Percentiles rank a stretch among this genome's conserved stretches.
Evolutionary conservation across 163 green algal genomes (phyloP).

Genomic region (Picocystis sp.): DNA sequence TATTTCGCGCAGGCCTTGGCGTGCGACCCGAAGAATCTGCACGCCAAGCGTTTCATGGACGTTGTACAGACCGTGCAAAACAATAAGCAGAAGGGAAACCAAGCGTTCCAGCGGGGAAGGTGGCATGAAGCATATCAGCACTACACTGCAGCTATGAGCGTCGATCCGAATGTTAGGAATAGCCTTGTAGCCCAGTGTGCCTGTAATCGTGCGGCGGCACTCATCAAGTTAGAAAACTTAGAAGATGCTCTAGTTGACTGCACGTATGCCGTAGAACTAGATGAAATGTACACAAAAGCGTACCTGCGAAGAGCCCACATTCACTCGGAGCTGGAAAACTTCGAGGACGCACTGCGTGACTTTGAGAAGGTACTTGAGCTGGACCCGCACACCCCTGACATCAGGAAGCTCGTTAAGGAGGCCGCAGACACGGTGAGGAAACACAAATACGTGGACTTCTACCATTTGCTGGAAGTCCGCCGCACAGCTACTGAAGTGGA

Average conservation of each 20-base stretch:
- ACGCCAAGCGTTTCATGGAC: conserved; percentile 16
- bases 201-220: conserved; percentile 13
- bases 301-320: conserved; percentile 16
- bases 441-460: too few relatives aligned
- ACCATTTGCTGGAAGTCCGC: too few relatives aligned
- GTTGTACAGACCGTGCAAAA: conserved; percentile 10
- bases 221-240: conserved; percentile 18
- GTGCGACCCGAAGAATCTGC: conserved; percentile 18
- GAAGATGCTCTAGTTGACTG: conserved; percentile 22
- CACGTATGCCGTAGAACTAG: conserved; percentile 16
- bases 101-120: conserved; percentile 16
- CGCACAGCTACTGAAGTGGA: too few relatives aligned
- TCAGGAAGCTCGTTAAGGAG: neutral
- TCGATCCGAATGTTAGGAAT: conserved; percentile 15
- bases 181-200: conserved; percentile 21
- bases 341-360: conserved; percentile 15
- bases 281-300: conserved; percentile 20
- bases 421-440: too few relatives aligned
- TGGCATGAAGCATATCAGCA: conserved; percentile 21
- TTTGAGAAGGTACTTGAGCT: conserved; percentile 20
- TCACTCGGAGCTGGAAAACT: conserved; percentile 1
- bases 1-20: conserved; percentile 18
- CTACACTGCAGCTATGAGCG: conserved; percentile 22
- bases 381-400: conserved; percentile 11
- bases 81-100: conserved; percentile 27